Evolutionary conservation across 2,329 filamentous ascomycete genomes (phyloP).

Genomic region (Blastomyces parvus): DNA sequence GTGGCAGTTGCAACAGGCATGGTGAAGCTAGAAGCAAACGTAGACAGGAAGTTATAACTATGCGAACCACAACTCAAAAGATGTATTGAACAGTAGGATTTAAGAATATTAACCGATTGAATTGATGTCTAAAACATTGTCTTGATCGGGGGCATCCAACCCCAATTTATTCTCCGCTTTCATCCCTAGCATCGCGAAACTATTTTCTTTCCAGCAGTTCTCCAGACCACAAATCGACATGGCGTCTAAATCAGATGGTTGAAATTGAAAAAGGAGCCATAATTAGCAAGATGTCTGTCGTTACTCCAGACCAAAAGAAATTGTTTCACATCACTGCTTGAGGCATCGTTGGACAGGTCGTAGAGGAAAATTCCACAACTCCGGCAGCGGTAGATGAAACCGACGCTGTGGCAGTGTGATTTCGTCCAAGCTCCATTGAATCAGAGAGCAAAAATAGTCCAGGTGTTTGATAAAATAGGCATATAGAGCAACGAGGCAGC

Average conservation of each 20-base stretch:
- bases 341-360: not conserved
- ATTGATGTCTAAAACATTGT: not conserved
- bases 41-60: not conserved
- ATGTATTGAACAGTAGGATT: not conserved
- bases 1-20: not conserved
- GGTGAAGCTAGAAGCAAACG: not conserved
- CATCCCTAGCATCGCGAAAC: not conserved
- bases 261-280: not conserved
- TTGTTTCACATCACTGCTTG: not conserved
- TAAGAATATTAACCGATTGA: not conserved
- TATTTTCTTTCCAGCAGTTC: not conserved
- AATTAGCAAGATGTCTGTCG: not conserved
- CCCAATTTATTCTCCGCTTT: not conserved
- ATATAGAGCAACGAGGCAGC: not conserved
- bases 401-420: not conserved
- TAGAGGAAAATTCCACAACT: not conserved
- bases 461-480: not conserved
- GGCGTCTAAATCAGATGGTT: not conserved
- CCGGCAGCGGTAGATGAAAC: constrained; percentile 5
- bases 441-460: not conserved
- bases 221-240: not conserved
- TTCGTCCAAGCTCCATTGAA: not conserved
- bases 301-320: not conserved
- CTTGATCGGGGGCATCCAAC: not conserved
- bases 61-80: not conserved